Percentiles rank a stretch among this genome's conserved stretches.
phyloP scores from a whole-genome alignment of 2,329 filamentous ascomycete genomes.

The Arthroderma sp. region DNA sequence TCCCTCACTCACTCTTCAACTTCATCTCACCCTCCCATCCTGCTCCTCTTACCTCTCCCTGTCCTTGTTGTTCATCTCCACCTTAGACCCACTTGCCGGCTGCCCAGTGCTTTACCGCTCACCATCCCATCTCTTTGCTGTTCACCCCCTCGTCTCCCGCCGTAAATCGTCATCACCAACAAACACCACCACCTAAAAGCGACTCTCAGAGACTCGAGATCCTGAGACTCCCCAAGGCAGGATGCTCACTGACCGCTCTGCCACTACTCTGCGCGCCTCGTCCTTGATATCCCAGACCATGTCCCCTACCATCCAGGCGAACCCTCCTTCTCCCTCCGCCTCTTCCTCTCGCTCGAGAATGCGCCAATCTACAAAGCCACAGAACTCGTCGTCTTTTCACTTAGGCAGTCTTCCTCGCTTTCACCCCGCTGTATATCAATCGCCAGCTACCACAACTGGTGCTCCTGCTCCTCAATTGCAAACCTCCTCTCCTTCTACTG shows the following conservation, averaged over 20 bases:
- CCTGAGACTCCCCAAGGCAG: no score
- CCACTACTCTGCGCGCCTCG: background rate
- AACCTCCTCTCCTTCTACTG: slow-evolving; percentile 21
- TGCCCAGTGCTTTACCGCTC: no score
- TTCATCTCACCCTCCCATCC: no score
- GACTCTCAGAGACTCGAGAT: no score
- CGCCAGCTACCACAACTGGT: slow-evolving; percentile 15
- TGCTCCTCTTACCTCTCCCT: no score
- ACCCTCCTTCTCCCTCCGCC: slow-evolving; percentile 6
- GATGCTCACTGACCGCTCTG: slow-evolving; percentile 1
- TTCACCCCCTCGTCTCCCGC: no score
- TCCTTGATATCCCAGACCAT: slow-evolving; percentile 11
- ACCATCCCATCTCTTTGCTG: no score
- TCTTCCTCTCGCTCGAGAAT: slow-evolving; percentile 4
- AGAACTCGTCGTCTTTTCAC: slow-evolving; percentile 13
- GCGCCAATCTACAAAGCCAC: slow-evolving; percentile 7
- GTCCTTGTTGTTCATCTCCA: no score
- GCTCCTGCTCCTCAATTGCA: slow-evolving; percentile 9
- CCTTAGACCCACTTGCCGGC: no score
- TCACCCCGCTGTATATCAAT: slow-evolving; percentile 33
- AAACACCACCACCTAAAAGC: no score
- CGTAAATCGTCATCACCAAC: no score
- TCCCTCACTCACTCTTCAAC: no score
- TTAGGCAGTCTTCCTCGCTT: slow-evolving; percentile 32
- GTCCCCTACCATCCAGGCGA: slow-evolving; percentile 20